Conservation (phyloP, 208 protist genomes). For the Acanthamoeba sp. region DNA sequence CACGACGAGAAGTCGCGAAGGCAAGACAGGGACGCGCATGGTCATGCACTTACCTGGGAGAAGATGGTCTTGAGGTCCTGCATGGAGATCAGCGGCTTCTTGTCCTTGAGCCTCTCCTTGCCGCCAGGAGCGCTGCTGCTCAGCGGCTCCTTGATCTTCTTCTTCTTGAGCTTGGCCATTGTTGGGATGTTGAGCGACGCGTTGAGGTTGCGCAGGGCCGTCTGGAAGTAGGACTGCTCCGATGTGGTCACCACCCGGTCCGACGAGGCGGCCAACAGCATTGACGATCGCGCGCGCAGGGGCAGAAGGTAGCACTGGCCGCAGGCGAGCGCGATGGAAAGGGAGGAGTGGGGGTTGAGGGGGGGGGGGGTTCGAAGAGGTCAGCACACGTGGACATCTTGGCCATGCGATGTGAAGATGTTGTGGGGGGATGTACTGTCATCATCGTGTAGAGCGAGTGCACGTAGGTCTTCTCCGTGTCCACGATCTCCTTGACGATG, state of each 20-base stretch:
- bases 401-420: too few species aligned
- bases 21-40: neutral
- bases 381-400: too few species aligned
- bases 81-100: neutral
- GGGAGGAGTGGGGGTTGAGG: too few species aligned
- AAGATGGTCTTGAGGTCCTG: conserved; percentile 58
- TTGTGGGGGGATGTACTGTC: too few species aligned
- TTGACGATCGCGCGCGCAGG: neutral
- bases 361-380: too few species aligned
- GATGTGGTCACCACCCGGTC: neutral
- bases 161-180: conserved; percentile 53
- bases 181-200: conserved; percentile 47
- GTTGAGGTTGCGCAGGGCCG: conserved; percentile 31
- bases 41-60: neutral
- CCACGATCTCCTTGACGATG: conserved; percentile 2
- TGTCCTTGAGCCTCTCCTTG: neutral
- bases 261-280: neutral
- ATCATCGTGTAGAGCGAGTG: neutral
- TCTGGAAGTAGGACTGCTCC: conserved; percentile 17
- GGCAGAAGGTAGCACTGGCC: conserved; percentile 30
- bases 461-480: conserved; percentile 35
- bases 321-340: too few species aligned
- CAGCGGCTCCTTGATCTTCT: neutral
- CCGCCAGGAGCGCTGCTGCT: neutral
- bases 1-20: too few species aligned